Conservation (phyloP, 352 stramenopile species). For the Globisporangium okanoganense region DNA sequence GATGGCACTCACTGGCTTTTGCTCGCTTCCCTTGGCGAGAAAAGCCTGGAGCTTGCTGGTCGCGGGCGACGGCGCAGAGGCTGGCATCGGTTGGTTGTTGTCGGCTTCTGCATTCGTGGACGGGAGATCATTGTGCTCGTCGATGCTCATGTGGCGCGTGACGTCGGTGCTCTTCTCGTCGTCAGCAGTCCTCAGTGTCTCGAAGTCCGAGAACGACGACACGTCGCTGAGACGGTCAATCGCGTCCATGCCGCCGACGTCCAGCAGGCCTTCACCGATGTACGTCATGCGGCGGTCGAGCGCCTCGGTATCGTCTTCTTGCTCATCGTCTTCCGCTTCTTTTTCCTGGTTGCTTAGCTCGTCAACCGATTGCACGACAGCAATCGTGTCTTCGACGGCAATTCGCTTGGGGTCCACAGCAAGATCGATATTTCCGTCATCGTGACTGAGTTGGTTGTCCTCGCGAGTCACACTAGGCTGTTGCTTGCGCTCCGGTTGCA, state of each 20-base stretch:
- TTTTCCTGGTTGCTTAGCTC: not conserved
- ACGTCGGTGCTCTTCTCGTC: slow-evolving; percentile 3
- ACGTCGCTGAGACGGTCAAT: slow-evolving; percentile 53
- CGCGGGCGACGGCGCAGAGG: not conserved
- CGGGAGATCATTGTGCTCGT: slow-evolving; percentile 3
- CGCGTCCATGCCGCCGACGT: slow-evolving; percentile 36
- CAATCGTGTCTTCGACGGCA: not conserved
- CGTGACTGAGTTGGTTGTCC: slow-evolving; percentile 4
- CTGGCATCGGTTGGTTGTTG: not conserved
- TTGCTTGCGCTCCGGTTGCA: not conserved
- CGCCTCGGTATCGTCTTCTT: not conserved
- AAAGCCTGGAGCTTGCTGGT: slow-evolving; percentile 44
- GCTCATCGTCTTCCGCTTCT: not conserved
- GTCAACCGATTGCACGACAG: not conserved
- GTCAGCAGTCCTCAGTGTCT: slow-evolving; percentile 1
- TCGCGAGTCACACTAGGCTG: not conserved
- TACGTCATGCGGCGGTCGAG: slow-evolving; percentile 51
- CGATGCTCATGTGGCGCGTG: slow-evolving; percentile 7
- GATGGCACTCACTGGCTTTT: not conserved
- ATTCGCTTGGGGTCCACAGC: not conserved
- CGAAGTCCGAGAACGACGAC: slow-evolving; percentile 25
- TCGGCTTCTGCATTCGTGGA: not conserved
- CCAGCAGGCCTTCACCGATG: slow-evolving; percentile 62
- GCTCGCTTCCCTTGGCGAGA: slow-evolving; percentile 23
- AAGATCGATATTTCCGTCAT: not conserved